phyloP scores from a whole-genome alignment of 768 basidiomycete species.

The Amanita jacksonii region DNA sequence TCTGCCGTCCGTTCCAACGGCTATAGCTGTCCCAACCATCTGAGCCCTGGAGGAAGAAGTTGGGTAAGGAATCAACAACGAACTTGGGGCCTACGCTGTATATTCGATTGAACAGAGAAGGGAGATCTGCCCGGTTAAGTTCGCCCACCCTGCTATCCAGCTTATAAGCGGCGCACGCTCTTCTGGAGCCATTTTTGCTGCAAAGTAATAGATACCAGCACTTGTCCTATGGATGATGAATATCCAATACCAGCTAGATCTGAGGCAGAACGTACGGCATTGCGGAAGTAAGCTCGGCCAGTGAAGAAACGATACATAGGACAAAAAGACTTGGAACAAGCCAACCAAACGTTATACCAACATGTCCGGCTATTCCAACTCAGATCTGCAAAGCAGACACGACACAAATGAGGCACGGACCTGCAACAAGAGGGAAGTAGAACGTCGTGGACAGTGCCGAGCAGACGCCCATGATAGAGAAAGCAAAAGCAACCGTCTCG shows the following conservation, averaged over 20 bases:
- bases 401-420: constrained; percentile 22
- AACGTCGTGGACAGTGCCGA: constrained; percentile 61
- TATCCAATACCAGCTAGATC: not conserved
- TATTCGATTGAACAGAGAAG: constrained; percentile 52
- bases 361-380: constrained; percentile 40
- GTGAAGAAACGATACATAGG: constrained; percentile 42
- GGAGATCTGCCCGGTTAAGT: constrained; percentile 49
- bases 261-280: constrained; percentile 40
- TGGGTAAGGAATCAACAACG: not conserved
- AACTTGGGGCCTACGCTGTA: constrained; percentile 25
- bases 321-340: constrained; percentile 50
- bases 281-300: constrained; percentile 48
- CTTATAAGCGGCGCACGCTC: constrained; percentile 42
- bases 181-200: constrained; percentile 45
- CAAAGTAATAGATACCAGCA: constrained; percentile 54
- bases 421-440: constrained; percentile 52
- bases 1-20: constrained; percentile 41
- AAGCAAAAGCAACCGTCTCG: constrained; percentile 57
- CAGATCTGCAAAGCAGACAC: not conserved
- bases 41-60: constrained; percentile 27
- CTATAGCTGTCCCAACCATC: constrained; percentile 54
- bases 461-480: constrained; percentile 67
- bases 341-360: constrained; percentile 63
- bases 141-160: constrained; percentile 52
- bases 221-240: constrained; percentile 33